Percentiles rank a stretch among this genome's conserved stretches.
Evolutionary conservation across 2,329 filamentous ascomycete species (phyloP).

Genomic region (Eurotiales sp.): DNA sequence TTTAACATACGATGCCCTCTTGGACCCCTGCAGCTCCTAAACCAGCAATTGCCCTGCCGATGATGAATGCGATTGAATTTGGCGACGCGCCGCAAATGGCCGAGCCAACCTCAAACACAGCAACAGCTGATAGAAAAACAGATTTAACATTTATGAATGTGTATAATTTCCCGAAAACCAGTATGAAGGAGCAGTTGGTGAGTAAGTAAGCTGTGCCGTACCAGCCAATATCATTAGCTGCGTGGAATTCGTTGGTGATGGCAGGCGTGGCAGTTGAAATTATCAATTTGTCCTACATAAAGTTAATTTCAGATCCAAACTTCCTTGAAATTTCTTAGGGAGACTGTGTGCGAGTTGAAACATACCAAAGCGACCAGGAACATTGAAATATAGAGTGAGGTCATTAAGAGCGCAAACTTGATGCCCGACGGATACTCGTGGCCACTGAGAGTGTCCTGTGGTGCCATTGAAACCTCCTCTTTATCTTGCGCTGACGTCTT

Average conservation of each 20-base stretch:
- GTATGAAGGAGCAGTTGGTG: constrained; percentile 29
- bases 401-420: neutral
- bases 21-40: constrained; percentile 25
- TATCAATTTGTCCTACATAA: constrained; percentile 8
- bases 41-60: constrained; percentile 31
- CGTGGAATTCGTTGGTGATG: constrained; percentile 10
- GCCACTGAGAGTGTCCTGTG: neutral
- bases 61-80: constrained; percentile 26
- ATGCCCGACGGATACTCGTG: constrained; percentile 6
- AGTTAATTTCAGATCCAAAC: too few species aligned
- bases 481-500: neutral
- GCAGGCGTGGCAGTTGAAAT: constrained; percentile 8
- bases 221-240: constrained; percentile 9
- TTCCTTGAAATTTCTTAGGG: too few species aligned
- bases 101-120: constrained; percentile 45
- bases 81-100: constrained; percentile 39
- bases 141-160: constrained; percentile 6
- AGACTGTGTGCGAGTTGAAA: neutral
- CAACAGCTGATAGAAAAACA: constrained; percentile 38
- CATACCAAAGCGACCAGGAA: constrained; percentile 9
- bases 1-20: constrained; percentile 16
- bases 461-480: neutral
- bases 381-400: constrained; percentile 7
- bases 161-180: constrained; percentile 43
- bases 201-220: constrained; percentile 38